A percentile compares a stretch with the other conserved stretches of the same genome.
These are phyloP conservation scores for Micractinium conductrix DNA, from an alignment of 139 green algal genomes.

Conservation along the genomic window DNA sequence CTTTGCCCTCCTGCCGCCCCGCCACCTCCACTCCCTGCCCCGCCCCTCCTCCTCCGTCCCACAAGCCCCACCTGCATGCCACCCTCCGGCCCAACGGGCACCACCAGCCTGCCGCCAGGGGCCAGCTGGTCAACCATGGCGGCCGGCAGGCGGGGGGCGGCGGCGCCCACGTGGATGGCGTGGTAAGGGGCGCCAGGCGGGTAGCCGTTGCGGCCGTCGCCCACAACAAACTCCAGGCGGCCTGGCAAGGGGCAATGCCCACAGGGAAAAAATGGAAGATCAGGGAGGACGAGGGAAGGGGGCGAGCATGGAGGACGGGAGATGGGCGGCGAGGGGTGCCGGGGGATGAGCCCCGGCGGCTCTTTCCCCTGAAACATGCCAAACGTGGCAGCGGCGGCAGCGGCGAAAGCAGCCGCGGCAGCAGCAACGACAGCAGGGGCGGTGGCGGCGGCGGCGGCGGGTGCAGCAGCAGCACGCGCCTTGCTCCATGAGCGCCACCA, in stretches of 20 bases:
- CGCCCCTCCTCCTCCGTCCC: not conserved
- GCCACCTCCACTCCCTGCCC: not conserved
- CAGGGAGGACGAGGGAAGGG: not conserved
- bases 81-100: slow-evolving; percentile 33
- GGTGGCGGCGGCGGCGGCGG: not conserved
- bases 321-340: not conserved
- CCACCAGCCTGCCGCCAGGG: slow-evolving; percentile 47
- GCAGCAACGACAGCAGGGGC: slow-evolving; percentile 4
- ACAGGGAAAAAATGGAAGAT: not conserved
- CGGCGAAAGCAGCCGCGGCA: not conserved
- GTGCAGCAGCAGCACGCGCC: not conserved
- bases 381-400: too few relatives aligned
- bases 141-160: slow-evolving; percentile 72
- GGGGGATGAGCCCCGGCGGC: slow-evolving; percentile 1
- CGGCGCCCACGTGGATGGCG: slow-evolving; percentile 94
- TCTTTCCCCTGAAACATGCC: too few relatives aligned
- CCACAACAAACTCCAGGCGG: slow-evolving; percentile 34
- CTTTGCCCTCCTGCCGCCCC: too few relatives aligned
- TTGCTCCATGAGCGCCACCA: not conserved
- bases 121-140: slow-evolving; percentile 68
- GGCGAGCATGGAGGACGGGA: not conserved
- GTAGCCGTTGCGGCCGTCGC: slow-evolving; percentile 54
- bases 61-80: slow-evolving; percentile 9
- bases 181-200: slow-evolving; percentile 65
- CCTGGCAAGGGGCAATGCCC: too few relatives aligned